Evolutionary conservation across 441 rosid species (phyloP).

Genomic region (Populus hybrid): DNA sequence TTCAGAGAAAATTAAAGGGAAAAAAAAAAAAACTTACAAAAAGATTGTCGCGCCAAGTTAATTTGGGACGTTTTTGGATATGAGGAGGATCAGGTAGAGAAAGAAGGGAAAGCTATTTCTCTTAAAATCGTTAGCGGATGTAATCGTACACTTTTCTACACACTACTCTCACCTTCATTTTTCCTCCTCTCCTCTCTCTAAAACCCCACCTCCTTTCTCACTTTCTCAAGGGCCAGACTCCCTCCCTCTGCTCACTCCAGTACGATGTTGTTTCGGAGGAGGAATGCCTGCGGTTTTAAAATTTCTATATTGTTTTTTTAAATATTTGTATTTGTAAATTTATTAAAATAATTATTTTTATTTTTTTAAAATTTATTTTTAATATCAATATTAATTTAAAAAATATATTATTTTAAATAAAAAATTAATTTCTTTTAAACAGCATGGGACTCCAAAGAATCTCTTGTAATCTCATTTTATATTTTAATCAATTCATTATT

Average conservation of each 20-base stretch:
- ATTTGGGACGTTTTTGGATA: slow-evolving; percentile 61
- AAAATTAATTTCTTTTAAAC: too few relatives aligned
- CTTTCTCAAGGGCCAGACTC: background rate
- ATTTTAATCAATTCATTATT: too few relatives aligned
- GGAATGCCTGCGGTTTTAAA: background rate
- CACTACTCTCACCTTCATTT: slow-evolving; percentile 56
- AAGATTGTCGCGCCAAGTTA: slow-evolving; percentile 73
- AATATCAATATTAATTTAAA: too few relatives aligned
- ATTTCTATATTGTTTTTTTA: too few relatives aligned
- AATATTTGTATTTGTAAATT: too few relatives aligned
- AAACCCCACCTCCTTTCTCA: background rate
- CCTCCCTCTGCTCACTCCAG: background rate
- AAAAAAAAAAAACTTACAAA: slow-evolving; percentile 41
- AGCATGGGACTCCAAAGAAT: too few relatives aligned
- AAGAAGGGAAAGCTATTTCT: slow-evolving; percentile 86
- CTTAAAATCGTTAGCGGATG: slow-evolving; percentile 72
- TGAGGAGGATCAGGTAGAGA: slow-evolving; percentile 92
- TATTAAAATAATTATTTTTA: too few relatives aligned
- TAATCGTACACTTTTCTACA: slow-evolving; percentile 66
- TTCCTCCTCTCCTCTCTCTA: slow-evolving; percentile 1
- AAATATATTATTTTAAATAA: too few relatives aligned
- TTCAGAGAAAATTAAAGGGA: too few relatives aligned
- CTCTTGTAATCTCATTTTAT: too few relatives aligned
- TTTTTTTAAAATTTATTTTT: too few relatives aligned
- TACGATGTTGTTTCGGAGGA: background rate